Conservation (phyloP, 352 stramenopile genomes). For the Plasmopara viticola region DNA sequence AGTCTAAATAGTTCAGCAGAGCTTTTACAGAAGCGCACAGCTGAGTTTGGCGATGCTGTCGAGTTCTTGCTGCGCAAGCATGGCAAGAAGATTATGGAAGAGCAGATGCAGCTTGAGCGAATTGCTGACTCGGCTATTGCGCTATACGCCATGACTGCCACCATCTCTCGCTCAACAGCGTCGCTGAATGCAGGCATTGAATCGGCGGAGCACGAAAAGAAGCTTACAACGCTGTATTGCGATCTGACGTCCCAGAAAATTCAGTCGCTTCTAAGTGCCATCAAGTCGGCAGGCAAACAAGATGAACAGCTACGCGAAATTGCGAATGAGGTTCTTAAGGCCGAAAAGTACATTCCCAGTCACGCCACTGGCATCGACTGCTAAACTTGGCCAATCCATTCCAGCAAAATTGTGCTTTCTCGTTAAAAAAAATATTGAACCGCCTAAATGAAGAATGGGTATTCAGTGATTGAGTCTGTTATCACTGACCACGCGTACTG, state of each 20-base stretch:
- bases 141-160: slow-evolving; percentile 83
- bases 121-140: slow-evolving; percentile 81
- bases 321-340: slow-evolving; percentile 64
- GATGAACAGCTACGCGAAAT: slow-evolving; percentile 72
- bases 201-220: slow-evolving; percentile 68
- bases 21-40: slow-evolving; percentile 60
- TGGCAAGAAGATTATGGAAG: slow-evolving; percentile 83
- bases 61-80: slow-evolving; percentile 78
- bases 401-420: no score
- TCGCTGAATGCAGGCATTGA: slow-evolving; percentile 46
- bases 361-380: slow-evolving; percentile 73
- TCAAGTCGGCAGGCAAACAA: slow-evolving; percentile 55
- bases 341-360: slow-evolving; percentile 71
- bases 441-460: no score
- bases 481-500: no score
- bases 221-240: slow-evolving; percentile 75
- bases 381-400: slow-evolving; percentile 6
- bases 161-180: slow-evolving; percentile 72
- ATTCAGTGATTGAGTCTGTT: no score
- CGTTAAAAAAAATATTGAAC: no score
- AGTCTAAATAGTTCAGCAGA: slow-evolving; percentile 51
- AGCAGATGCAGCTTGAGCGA: slow-evolving; percentile 83
- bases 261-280: slow-evolving; percentile 41
- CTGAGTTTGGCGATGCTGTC: slow-evolving; percentile 69
- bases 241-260: slow-evolving; percentile 70